Evolutionary conservation across 257 asterid genomes (phyloP).

Genomic region (Ilex aquifolium): DNA sequence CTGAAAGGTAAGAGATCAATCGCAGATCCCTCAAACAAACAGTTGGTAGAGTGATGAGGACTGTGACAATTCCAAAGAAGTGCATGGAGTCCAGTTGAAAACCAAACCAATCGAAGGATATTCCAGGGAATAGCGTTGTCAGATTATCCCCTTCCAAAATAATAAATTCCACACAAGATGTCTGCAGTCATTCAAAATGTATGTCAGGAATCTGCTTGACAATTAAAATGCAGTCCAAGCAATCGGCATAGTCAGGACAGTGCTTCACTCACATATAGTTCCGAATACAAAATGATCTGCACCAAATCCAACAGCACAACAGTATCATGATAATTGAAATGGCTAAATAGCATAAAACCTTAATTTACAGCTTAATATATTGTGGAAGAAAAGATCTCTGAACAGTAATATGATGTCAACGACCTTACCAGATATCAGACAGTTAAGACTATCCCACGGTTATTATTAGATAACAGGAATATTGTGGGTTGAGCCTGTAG

Average conservation of each 20-base stretch:
- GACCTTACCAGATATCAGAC: too few relatives aligned
- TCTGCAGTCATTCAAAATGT: conserved; percentile 32
- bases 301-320: conserved; percentile 7
- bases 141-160: conserved; percentile 85
- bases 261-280: conserved; percentile 56
- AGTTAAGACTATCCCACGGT: too few relatives aligned
- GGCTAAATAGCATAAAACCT: too few relatives aligned
- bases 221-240: neutral
- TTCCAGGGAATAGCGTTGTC: conserved; percentile 59
- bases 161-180: conserved; percentile 72
- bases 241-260: neutral
- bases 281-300: conserved; percentile 81
- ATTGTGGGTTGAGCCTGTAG: neutral
- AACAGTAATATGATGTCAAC: too few relatives aligned
- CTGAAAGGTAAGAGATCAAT: conserved; percentile 76
- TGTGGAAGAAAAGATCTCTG: too few relatives aligned
- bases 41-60: conserved; percentile 60
- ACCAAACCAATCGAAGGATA: conserved; percentile 43
- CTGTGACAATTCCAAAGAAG: conserved; percentile 48
- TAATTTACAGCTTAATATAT: too few relatives aligned
- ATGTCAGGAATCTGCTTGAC: conserved; percentile 10
- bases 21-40: conserved; percentile 79
- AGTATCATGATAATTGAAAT: neutral
- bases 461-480: too few relatives aligned
- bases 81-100: conserved; percentile 55